Percentiles rank a stretch among this genome's conserved stretches.
These are phyloP conservation scores for Fusarium redolens DNA, from an alignment of 2,329 filamentous ascomycete genomes.

Conservation along the genomic window DNA sequence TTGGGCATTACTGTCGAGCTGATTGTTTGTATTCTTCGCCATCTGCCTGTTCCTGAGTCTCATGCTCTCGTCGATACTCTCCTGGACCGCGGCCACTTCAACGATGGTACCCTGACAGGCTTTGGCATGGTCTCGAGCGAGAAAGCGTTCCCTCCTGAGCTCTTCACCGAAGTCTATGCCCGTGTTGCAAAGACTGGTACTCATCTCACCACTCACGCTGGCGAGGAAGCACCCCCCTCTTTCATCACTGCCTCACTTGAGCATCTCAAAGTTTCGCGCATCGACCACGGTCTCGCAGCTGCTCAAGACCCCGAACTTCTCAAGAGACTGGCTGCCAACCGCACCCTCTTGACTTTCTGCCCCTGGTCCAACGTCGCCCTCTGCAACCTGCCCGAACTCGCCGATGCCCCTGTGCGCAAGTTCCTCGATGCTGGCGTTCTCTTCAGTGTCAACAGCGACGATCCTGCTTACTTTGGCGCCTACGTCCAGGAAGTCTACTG, in stretches of 20 bases:
- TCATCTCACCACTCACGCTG: slow-evolving; percentile 77
- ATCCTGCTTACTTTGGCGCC: slow-evolving; percentile 80
- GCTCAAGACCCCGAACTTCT: slow-evolving; percentile 70
- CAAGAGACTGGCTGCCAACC: slow-evolving; percentile 64
- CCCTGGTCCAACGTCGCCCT: slow-evolving; percentile 75
- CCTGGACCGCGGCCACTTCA: slow-evolving; percentile 56
- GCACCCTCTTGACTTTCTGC: slow-evolving; percentile 76
- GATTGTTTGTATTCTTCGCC: slow-evolving; percentile 78
- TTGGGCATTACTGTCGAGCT: slow-evolving; percentile 73
- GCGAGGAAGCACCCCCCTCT: slow-evolving; percentile 76
- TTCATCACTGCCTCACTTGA: slow-evolving; percentile 75
- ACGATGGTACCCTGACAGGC: slow-evolving; percentile 65
- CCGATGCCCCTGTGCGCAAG: slow-evolving; percentile 65
- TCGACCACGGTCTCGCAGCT: slow-evolving; percentile 80
- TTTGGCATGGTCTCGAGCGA: slow-evolving; percentile 77
- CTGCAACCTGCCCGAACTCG: slow-evolving; percentile 41
- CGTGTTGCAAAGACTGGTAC: slow-evolving; percentile 61
- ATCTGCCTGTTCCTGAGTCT: slow-evolving; percentile 72
- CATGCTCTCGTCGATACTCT: slow-evolving; percentile 50
- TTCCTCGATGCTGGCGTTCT: slow-evolving; percentile 72
- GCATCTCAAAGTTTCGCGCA: slow-evolving; percentile 69
- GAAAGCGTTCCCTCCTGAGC: slow-evolving; percentile 64
- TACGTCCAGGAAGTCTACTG: slow-evolving; percentile 80
- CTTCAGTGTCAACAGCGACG: slow-evolving; percentile 80
- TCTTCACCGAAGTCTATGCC: slow-evolving; percentile 71